Evolutionary conservation across 306 rosid species (phyloP).

Genomic region (Medicago arabica): DNA sequence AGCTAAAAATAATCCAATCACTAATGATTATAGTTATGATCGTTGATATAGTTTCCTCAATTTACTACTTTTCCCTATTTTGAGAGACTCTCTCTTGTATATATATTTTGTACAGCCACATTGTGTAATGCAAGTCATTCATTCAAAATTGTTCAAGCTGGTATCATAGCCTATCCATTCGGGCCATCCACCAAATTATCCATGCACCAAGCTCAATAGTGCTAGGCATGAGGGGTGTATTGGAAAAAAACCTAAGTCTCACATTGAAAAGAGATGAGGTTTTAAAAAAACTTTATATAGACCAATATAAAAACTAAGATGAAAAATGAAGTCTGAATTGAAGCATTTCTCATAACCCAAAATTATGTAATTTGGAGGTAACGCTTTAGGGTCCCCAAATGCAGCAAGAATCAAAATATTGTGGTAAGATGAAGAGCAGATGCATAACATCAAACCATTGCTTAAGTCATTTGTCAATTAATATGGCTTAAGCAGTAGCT

Average conservation of each 20-base stretch:
- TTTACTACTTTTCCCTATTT: background rate
- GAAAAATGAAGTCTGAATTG: background rate
- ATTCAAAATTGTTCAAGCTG: background rate
- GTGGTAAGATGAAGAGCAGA: background rate
- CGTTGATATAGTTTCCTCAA: background rate
- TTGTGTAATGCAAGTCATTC: background rate
- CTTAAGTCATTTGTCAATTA: background rate
- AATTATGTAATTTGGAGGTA: background rate
- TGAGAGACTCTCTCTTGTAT: background rate
- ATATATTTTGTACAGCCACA: background rate
- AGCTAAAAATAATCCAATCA: conserved; percentile 3
- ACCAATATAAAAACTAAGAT: background rate
- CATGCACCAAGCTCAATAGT: background rate
- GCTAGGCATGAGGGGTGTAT: background rate
- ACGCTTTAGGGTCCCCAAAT: background rate
- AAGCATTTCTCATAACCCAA: conserved; percentile 10
- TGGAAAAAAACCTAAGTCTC: background rate
- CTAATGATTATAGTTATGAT: background rate
- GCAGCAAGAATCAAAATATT: background rate
- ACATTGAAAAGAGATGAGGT: background rate
- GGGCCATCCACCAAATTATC: background rate
- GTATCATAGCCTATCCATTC: background rate
- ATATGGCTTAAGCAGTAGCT: background rate
- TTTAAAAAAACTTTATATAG: background rate
- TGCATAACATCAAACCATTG: background rate